Evolutionary conservation across 1,284 basidiomycete species (phyloP), one percentile per base, ranked within the genome.

Genomic region (Ceratobasidium sp.): DNA sequence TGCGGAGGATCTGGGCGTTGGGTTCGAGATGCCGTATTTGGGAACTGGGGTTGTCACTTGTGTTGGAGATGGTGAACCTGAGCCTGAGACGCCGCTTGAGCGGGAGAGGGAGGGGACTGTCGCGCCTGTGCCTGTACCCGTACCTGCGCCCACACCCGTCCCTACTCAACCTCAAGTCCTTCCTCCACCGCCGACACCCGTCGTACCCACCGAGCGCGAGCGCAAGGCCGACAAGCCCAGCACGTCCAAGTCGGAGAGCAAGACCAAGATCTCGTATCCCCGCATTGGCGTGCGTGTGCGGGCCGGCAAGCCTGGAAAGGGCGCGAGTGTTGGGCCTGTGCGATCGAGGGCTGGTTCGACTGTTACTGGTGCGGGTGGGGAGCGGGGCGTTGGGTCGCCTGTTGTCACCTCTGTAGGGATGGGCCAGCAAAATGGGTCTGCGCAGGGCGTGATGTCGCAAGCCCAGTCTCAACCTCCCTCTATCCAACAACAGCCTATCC

Each of bases 11-110:
- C 52, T 80, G 28, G 76, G 76, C 14, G 77, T 79, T 16, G 82
- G 81, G 55, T 86, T 87, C 76, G 82, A 83, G 73, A 78, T 87
- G 13, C 86, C 86, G 7, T 87, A 83, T 74, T 82, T 86, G 35
- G 82, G 84, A n/a, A 78, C 79, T 0, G 81, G 83, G 0, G 82
- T 86, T 11, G 76, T 73, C 9, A 76, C 74, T 2, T 62, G 59
- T 57, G 55, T 26, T 16, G 7, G 44, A 13, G 72, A 73, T n/a
- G 72, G 50, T 9, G 61, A 64, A 38, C 50, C n/a, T 6, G 30
- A 64, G 9, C 41, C 41, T 11, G 50, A 64, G 18, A 35, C 18
- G 11, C 55, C 41, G 30, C 5, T 35, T 11, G 26, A 38, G 47
- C 9, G 7, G 16, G 35, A 47, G 28, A 54, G 59, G 18, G 55